Evolutionary conservation across 2,329 filamentous ascomycete genomes (phyloP).

Genomic region (Zasmidium citrigriseum): DNA sequence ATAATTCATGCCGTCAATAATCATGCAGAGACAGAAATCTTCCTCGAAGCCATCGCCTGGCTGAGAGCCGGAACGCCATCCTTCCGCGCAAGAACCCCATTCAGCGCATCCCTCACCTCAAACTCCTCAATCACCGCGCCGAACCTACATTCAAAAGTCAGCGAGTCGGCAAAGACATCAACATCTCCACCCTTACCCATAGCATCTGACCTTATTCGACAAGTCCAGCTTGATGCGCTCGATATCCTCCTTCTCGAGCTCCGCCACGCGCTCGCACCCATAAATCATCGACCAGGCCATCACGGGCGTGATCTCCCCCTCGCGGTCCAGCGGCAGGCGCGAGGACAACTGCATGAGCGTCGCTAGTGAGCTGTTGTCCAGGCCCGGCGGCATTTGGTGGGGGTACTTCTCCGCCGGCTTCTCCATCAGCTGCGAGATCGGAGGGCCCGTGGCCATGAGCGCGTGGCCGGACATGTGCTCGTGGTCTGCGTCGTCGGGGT

Average conservation of each 20-base stretch:
- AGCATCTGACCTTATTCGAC: constrained; percentile 80
- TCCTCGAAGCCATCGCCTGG: constrained; percentile 8
- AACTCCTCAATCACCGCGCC: constrained; percentile 71
- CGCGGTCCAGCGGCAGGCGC: constrained; percentile 67
- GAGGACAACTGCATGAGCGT: constrained; percentile 84
- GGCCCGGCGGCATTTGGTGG: constrained; percentile 72
- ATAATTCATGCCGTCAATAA: constrained; percentile 10
- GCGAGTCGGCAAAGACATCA: neutral
- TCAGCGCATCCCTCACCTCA: constrained; percentile 75
- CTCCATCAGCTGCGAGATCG: constrained; percentile 61
- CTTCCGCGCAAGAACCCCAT: constrained; percentile 67
- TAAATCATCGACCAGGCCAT: constrained; percentile 90
- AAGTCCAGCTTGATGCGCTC: constrained; percentile 44
- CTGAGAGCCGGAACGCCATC: constrained; percentile 20
- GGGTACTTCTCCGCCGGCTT: constrained; percentile 59
- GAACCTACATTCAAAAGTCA: constrained; percentile 48
- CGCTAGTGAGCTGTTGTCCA: constrained; percentile 73
- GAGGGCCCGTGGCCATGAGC: constrained; percentile 89
- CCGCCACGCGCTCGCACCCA: constrained; percentile 66
- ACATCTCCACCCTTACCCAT: constrained; percentile 67
- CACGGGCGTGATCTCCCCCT: constrained; percentile 90
- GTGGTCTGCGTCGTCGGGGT: constrained; percentile 54
- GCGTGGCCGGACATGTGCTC: constrained; percentile 77
- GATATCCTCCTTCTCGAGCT: constrained; percentile 47
- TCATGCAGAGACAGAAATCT: neutral